Evolutionary conservation across 2,329 filamentous ascomycete genomes (phyloP), one percentile per base, ranked within the genome.

Genomic region (Xylaria sp.): DNA sequence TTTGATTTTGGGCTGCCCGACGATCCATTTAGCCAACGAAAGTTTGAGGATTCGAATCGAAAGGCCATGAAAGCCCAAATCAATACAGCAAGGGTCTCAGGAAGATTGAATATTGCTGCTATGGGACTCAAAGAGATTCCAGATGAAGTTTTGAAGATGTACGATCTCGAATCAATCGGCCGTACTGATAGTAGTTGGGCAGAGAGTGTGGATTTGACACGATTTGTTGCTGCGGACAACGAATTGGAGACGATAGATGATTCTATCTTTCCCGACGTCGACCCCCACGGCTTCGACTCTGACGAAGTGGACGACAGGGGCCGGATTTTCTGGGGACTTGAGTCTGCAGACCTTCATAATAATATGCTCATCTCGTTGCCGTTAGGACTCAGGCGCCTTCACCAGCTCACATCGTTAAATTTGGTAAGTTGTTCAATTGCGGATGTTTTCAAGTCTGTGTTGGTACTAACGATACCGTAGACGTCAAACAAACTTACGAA

Each of bases 201-300:
- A 1, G 94, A 98, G 76, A 90, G 91, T 62, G 92, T 98, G 11
- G 94, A 98, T 73, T 79, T 98, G 47, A 90, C 89, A 0, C 88
- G 90, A 64, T 88, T 98, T 52, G 87, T 95, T 67, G 93, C 91
- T 5, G 93, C 94, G 8, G 93, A 97, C 72, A 98, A 99, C 72
- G 92, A 97, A 71, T 77, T 99, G 50, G 87, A 92, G 70, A 81
- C 82, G 33, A 82, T 98, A 35, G 85, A 87, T 2, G 91, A 95
- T 17, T 79, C 82, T 1, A 81, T 93, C 17, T 97, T 98, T 69
- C 94, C 94, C 0, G 93, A 97, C 69, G 77, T 83, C 19, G 80
- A 82, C 37, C 82, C 85, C 0, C 79, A 82, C 9, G 80, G 85
- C 17, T 75, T 87, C 40, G 35, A 33, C 17, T 17, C 51, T 2